Base-by-base conservation (phyloP, 2,329 filamentous ascomycete species). In the Coniochaeta sp. region DNA sequence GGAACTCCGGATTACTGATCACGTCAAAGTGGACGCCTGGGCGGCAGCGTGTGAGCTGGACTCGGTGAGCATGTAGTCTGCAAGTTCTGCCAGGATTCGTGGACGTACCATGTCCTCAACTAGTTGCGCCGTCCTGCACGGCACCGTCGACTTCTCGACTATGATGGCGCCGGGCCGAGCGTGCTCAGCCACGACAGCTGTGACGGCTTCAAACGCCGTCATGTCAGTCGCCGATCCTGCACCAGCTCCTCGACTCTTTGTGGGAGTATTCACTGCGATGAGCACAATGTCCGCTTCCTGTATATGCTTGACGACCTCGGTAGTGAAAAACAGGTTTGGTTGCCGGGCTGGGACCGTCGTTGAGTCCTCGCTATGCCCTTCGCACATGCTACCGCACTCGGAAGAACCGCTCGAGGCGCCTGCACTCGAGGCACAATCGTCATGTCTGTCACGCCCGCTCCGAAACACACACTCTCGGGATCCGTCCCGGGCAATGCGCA, bases 71-170 rank as follows among this genome's bases (percentile, higher is more conserved):
- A 62, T 19, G 17, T 38, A 8, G 22, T 34, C 14, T 14, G 57
- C 40, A 55, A 55, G 38, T 40, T n/a, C 38, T n/a, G 47, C 10
- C 19, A 5, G 26, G 12, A 6, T 8, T 17, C 3, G 44, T 47
- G 30, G 55, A 70, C 79, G 73, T 74, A 91, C 85, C 64, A 86
- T 90, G 65, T 87, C 82, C 65, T 83, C 80, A 42, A 92, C 85
- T 34, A 86, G 81, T 65, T 90, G 81, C 1, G 89, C 88, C 5
- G 89, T 92, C 62, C 87, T 79, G 70, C 88, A 90, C 2, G 90
- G 90, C 28, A 93, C 90, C 0, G 90, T 93, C 60, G 85, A 89
- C 77, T 93, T 93, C 76, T 93, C 89, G 22, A 93, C 89, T 57
- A 93, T 84, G 59, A 93, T 89, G 59, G 88, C 84, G 55, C 86